These are phyloP conservation scores for Solanum sejunctum DNA, from an alignment of 257 asterid genomes.

Conservation along the genomic window DNA sequence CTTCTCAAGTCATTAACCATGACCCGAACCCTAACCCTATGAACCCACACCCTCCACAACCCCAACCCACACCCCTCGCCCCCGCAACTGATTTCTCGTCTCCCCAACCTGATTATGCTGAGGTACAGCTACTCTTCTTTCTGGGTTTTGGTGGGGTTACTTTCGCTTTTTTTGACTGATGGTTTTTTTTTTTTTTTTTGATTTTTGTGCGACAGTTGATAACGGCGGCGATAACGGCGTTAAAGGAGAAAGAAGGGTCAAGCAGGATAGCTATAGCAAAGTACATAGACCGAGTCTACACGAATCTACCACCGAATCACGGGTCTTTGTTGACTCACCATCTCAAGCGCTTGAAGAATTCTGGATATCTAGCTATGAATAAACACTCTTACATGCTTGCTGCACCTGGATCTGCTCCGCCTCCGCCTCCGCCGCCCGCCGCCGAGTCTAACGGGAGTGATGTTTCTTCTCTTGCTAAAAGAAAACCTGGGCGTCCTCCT, in stretches of 20 bases:
- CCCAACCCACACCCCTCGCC: background rate
- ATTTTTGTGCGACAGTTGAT: slow-evolving; percentile 43
- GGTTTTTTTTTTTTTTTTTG: background rate
- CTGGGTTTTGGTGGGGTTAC: background rate
- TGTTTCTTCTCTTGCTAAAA: slow-evolving; percentile 16
- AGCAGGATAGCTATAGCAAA: slow-evolving; percentile 54
- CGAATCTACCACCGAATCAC: slow-evolving; percentile 41
- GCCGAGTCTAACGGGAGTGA: background rate
- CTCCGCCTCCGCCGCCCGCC: background rate
- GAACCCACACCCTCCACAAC: background rate
- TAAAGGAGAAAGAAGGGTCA: slow-evolving; percentile 63
- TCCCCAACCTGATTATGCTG: slow-evolving; percentile 4
- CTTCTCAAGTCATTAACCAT: background rate
- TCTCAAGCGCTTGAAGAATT: slow-evolving; percentile 39
- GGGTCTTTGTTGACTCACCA: slow-evolving; percentile 35
- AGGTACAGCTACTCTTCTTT: background rate
- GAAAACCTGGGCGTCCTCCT: slow-evolving; percentile 75
- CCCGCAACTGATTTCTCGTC: background rate
- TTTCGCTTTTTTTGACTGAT: background rate
- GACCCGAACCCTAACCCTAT: background rate
- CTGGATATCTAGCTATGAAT: slow-evolving; percentile 43
- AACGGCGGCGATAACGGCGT: slow-evolving; percentile 40
- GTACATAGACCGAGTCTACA: slow-evolving; percentile 42
- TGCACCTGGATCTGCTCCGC: slow-evolving; percentile 27
- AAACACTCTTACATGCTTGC: slow-evolving; percentile 61